Base-by-base conservation (phyloP, 169 alveolate species). In the Plasmodium malariae region DNA sequence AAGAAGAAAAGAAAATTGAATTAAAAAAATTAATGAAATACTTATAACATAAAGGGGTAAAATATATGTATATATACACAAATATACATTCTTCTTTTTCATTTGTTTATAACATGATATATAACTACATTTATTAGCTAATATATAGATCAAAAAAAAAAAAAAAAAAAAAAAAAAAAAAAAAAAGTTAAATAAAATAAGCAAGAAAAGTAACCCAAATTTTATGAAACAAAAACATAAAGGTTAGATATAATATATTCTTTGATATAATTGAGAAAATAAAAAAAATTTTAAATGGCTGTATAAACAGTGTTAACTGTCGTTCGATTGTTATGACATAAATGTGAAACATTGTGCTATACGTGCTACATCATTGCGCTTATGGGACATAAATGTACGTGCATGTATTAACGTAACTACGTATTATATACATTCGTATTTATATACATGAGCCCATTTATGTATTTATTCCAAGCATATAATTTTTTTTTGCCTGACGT, bases 181-280 rank as follows among this genome's bases (percentile, higher is more conserved):
- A 71, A 49, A 48, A 17, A 12, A 49, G n/a, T 71, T 30, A 26
- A 21, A 48, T 49, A 34, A 19, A 34, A 49, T 49, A 36, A 45
- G 55, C 9, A n/a, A 62, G 57, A 73, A 32, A 26, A 19, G 14
- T 55, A 59, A 34, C 70, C 54, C 87, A 73, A 73, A 48, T 73
- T 78, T 9, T 78, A 78, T 62, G 24, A 40, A 62, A 60, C 69
- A 63, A 48, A 78, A 62, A 78, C 43, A 78, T 63, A 40, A 57
- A 57, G 37, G n/a, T 69, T 78, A 65, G 89, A 78, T 78, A 55
- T 28, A 62, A 78, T 78, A 78, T 65, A 48, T n/a, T n/a, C 89
- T 78, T 62, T 65, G 76, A 49, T 37, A 78, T 78, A 19, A 36
- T 69, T 37, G 65, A 62, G 89, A 26, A 28, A 30, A 5, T 63